phyloP scores from a whole-genome alignment of 306 rosid genomes.

The Lathyrus sativus region DNA sequence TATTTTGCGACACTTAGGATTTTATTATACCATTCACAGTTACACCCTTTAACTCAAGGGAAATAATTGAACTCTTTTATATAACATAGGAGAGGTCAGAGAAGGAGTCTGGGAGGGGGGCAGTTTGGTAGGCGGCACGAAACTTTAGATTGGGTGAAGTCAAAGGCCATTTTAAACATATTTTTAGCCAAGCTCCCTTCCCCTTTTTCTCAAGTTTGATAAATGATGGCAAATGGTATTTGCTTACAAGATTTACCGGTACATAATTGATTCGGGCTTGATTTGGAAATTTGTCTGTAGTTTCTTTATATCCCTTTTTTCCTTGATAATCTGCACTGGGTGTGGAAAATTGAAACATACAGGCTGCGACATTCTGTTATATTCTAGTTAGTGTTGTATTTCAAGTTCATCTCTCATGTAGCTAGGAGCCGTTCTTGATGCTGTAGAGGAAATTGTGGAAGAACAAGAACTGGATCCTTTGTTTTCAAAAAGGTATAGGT shows the following conservation, averaged over 20 bases:
- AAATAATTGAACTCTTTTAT: background rate
- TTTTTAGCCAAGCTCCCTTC: background rate
- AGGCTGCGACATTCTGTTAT: constrained; percentile 6
- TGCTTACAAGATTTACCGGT: background rate
- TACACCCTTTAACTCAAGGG: constrained; percentile 11
- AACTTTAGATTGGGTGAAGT: constrained; percentile 2
- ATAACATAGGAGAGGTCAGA: background rate
- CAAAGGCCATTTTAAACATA: background rate
- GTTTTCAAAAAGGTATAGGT: constrained; percentile 61
- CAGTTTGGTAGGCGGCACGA: background rate
- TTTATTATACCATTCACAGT: background rate
- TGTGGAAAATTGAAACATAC: background rate
- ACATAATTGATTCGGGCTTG: background rate
- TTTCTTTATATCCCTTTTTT: background rate
- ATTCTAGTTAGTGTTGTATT: constrained; percentile 29
- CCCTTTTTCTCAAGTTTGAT: background rate
- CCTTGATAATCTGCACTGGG: constrained; percentile 1
- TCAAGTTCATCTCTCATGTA: constrained; percentile 43
- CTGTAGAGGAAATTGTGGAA: constrained; percentile 75
- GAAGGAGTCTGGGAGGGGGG: no score
- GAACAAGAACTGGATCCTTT: constrained; percentile 72
- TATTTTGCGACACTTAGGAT: background rate
- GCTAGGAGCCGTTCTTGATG: constrained; percentile 76
- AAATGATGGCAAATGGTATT: background rate
- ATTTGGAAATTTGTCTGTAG: background rate